A percentile compares a stretch with the other conserved stretches of the same genome.
Conservation (phyloP, 768 basidiomycete species). For the Tylopilus subfusipes region DNA sequence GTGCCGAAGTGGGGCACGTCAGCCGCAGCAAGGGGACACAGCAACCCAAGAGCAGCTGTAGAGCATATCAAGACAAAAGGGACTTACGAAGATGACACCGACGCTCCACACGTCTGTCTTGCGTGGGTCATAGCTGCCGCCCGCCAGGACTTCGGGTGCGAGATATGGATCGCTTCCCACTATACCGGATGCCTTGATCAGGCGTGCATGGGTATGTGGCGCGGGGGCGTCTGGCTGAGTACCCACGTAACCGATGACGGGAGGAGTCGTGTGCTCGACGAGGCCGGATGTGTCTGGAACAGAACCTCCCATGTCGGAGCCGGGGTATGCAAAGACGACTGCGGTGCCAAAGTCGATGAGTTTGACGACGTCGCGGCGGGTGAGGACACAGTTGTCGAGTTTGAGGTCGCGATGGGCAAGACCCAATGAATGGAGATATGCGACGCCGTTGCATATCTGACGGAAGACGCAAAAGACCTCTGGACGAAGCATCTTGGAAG, state of each 20-base stretch:
- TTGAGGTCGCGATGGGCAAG: conserved; percentile 98
- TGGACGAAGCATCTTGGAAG: conserved; percentile 95
- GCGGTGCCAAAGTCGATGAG: conserved; percentile 99
- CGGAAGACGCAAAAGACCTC: conserved; percentile 99
- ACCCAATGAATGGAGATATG: conserved; percentile 96
- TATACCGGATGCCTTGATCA: conserved; percentile 74
- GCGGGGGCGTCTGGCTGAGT: conserved; percentile 23
- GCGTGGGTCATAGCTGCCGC: conserved; percentile 86
- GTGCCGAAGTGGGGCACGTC: background rate
- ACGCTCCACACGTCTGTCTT: conserved; percentile 99
- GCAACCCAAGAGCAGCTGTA: background rate
- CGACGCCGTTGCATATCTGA: conserved; percentile 96
- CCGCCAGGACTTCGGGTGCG: conserved; percentile 88
- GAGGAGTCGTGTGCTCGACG: background rate
- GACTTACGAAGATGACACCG: conserved; percentile 89
- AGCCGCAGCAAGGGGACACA: background rate
- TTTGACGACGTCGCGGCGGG: conserved; percentile 90
- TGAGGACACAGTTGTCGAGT: conserved; percentile 99
- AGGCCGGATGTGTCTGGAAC: conserved; percentile 9
- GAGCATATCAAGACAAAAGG: background rate
- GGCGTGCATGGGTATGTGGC: conserved; percentile 40
- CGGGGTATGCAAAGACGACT: conserved; percentile 99
- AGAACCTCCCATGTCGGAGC: conserved; percentile 59
- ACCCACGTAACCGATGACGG: conserved; percentile 20
- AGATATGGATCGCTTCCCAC: conserved; percentile 98